A percentile compares a stretch with the other conserved stretches of the same genome.
Conservation (phyloP, 176 grass and related monocot species). For the Triticum monococcum region DNA sequence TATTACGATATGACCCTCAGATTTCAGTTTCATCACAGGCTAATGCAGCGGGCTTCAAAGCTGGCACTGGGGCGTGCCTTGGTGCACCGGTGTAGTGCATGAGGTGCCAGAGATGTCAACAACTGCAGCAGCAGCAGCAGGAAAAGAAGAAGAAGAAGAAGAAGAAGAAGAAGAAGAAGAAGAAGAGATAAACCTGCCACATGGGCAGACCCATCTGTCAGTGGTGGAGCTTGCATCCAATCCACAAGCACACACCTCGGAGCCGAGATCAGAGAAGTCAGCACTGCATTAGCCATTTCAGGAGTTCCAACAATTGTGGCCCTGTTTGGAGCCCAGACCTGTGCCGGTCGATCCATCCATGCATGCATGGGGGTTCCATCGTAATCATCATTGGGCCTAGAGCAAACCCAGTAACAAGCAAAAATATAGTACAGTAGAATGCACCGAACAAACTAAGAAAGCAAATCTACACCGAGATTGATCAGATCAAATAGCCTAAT, state of each 20-base stretch:
- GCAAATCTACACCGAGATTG: not conserved
- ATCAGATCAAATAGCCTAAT: not conserved
- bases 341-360: not conserved
- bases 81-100: not conserved
- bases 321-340: not conserved
- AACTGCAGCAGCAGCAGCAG: not conserved
- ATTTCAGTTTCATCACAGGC: not conserved
- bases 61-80: slow-evolving; percentile 11
- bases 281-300: not conserved
- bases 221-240: not conserved
- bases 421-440: not conserved
- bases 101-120: not conserved
- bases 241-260: not conserved
- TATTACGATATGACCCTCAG: not conserved
- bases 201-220: not conserved
- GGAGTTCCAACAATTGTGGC: not conserved
- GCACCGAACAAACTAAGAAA: not conserved
- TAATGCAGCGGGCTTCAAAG: not conserved
- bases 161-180: not conserved
- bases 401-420: not conserved
- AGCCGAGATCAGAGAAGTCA: not conserved
- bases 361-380: not conserved
- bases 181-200: not conserved
- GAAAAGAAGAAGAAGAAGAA: no score
- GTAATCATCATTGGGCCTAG: not conserved